Evolutionary conservation across 495 filamentous ascomycete genomes (phyloP).

Genomic region (Penicillium pulvis): DNA sequence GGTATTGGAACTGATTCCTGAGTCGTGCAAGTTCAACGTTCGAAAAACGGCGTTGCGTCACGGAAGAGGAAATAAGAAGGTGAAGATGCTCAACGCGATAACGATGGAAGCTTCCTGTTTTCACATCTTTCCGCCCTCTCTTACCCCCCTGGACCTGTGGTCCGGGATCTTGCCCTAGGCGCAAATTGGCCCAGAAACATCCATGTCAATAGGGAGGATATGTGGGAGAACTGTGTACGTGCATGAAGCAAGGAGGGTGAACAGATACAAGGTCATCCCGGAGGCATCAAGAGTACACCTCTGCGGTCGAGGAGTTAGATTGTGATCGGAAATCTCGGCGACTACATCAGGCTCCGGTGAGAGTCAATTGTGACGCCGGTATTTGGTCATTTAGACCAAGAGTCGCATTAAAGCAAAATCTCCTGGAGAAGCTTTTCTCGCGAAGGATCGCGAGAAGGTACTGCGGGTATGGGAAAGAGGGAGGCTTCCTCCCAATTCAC

Average conservation of each 20-base stretch:
- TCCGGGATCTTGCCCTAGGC: no score
- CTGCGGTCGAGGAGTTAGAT: neutral
- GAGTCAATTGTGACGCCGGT: neutral
- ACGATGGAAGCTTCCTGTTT: no score
- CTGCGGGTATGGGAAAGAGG: neutral
- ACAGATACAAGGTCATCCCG: neutral
- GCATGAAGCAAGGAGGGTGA: neutral
- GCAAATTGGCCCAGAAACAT: no score
- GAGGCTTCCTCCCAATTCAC: neutral
- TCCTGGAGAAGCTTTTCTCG: neutral
- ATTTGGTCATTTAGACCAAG: neutral
- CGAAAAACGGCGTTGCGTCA: no score
- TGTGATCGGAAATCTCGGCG: neutral
- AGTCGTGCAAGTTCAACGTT: no score
- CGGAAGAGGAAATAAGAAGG: no score
- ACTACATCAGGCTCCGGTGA: neutral
- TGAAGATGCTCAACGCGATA: no score
- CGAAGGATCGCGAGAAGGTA: neutral
- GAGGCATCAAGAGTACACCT: neutral
- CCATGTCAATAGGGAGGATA: no score
- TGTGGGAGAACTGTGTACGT: neutral
- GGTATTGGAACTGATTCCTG: no score
- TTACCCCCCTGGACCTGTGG: no score
- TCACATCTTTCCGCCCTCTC: no score
- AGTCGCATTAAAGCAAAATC: neutral